These are phyloP conservation scores for Nemania abortiva DNA, from an alignment of 2,329 filamentous ascomycete genomes.

Conservation along the genomic window DNA sequence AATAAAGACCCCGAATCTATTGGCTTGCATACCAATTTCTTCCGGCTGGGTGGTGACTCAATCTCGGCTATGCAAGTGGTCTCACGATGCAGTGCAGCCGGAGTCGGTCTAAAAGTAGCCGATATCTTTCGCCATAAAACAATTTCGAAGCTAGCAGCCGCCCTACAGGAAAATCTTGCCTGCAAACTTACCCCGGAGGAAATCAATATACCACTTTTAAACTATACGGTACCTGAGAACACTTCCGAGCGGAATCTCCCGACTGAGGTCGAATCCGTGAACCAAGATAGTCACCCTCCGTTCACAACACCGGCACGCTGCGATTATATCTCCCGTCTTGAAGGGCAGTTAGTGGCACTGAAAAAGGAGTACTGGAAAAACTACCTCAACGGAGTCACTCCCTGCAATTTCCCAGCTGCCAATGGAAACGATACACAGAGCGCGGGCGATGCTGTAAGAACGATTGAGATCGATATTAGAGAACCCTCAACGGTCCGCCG, in stretches of 20 bases:
- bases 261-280: neutral
- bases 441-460: neutral
- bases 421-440: neutral
- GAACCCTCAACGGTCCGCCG: slow-evolving; percentile 1
- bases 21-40: slow-evolving; percentile 50
- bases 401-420: slow-evolving; percentile 18
- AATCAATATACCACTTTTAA: slow-evolving; percentile 45
- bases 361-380: slow-evolving; percentile 15
- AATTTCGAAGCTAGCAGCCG: slow-evolving; percentile 6
- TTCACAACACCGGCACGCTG: neutral
- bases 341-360: neutral
- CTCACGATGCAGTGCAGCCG: slow-evolving; percentile 47
- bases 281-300: neutral
- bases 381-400: slow-evolving; percentile 13
- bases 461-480: neutral
- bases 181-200: neutral
- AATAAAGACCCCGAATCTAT: slow-evolving; percentile 41
- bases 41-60: slow-evolving; percentile 56
- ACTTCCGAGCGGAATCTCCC: slow-evolving; percentile 1
- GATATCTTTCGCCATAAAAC: slow-evolving; percentile 29
- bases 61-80: slow-evolving; percentile 60
- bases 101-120: slow-evolving; percentile 41
- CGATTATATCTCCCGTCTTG: slow-evolving; percentile 21
- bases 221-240: slow-evolving; percentile 12
- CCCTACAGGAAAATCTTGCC: neutral